Base-by-base conservation (phyloP, 2,329 filamentous ascomycete genomes). In the Ophiostoma montium region DNA sequence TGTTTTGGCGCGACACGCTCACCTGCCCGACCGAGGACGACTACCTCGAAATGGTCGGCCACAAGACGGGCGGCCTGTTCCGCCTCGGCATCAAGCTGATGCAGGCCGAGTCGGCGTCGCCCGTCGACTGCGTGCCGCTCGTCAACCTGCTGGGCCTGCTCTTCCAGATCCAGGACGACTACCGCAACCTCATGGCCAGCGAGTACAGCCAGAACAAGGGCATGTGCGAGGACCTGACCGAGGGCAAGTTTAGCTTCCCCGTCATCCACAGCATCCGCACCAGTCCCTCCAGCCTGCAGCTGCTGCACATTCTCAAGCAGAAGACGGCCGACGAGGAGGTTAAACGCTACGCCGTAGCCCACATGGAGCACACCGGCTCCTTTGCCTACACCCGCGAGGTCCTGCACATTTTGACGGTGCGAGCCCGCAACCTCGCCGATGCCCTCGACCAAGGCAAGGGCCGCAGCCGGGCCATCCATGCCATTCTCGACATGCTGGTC, bases 221-320 rank as follows among this genome's bases (percentile, higher is more conserved):
- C 46, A 76, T 95, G 57, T 94, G 86, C 65, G 90, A 96, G 69
- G 92, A 96, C 65, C 68, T 96, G 58, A 95, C 88, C 1, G 92
- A 96, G 68, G 90, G 90, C 55, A 96, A 96, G 72, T 95, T 95
- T 69, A 90, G 84, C 23, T 95, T 95, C 63, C 88, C 89, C 36
- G 82, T 96, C 59, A 95, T 96, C 59, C 90, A 96, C 68, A 84
- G 84, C 63, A 94, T 96, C 57, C 84, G 86, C 52, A 70, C 82
- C 52, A 77, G 88, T 61, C 85, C 78, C 16, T 67, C 69, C 30
- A 85, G 88, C 61, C 71, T 84, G 57, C 82, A 94, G 59, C 75
- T 98, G 49, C 76, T 95, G 63, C 95, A 92, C 61, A 95, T 96
- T 50, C 71, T 96, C 38, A 86, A 86, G 65, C 89, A 95, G 65